A percentile compares a stretch with the other conserved stretches of the same genome.
Conservation (phyloP, 139 green algal genomes). For the Auxenochlorella pyrenoidosa region DNA sequence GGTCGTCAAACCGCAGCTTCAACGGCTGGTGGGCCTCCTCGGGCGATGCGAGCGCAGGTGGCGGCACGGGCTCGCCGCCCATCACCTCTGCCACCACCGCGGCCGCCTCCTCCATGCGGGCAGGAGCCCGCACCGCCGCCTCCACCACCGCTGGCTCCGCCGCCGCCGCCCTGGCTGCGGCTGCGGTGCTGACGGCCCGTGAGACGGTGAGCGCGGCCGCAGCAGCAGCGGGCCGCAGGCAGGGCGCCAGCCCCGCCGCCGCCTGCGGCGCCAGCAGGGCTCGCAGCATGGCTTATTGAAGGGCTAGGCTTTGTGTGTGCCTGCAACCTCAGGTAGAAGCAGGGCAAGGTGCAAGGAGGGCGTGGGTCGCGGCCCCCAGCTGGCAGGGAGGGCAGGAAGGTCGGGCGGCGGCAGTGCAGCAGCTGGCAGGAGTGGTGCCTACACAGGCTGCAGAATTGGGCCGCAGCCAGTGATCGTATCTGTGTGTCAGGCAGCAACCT, state of each 20-base stretch:
- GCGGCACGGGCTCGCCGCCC: background rate
- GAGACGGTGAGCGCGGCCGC: background rate
- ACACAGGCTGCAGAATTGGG: too few species aligned
- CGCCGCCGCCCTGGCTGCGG: background rate
- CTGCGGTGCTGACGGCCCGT: background rate
- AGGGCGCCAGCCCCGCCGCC: background rate
- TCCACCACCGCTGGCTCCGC: background rate
- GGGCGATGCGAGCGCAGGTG: background rate
- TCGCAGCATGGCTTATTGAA: background rate
- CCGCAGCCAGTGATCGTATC: too few species aligned
- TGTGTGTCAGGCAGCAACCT: too few species aligned
- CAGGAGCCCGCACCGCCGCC: background rate
- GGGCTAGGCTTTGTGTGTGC: background rate
- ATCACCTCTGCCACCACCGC: constrained; percentile 24
- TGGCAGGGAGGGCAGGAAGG: background rate
- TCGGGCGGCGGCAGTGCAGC: background rate
- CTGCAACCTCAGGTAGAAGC: background rate
- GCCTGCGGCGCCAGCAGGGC: background rate
- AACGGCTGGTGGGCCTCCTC: background rate
- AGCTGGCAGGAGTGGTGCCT: background rate
- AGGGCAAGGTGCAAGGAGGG: background rate
- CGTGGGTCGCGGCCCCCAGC: background rate
- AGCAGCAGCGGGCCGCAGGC: background rate
- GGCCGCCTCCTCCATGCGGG: constrained; percentile 15
- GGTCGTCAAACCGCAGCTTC: constrained; percentile 48